Conservation (phyloP, 75 land plant species). For the Gnetum montanum region DNA sequence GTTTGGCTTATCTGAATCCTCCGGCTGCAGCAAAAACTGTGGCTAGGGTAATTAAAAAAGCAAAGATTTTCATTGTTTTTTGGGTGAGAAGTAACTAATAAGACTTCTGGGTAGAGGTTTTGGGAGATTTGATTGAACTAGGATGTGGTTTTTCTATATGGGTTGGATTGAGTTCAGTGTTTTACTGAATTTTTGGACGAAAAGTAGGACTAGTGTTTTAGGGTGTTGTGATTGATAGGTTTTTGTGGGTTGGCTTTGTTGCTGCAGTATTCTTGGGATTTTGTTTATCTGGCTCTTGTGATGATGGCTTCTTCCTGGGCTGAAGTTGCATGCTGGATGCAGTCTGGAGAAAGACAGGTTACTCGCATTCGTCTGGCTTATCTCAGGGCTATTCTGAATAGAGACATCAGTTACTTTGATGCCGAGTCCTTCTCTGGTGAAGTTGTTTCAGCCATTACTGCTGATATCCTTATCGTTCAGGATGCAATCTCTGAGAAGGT, state of each 20-base stretch:
- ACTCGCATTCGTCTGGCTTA: conserved; percentile 68
- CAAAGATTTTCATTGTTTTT: no score
- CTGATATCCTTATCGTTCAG: conserved; percentile 63
- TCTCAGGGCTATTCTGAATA: conserved; percentile 53
- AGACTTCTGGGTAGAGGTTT: no score
- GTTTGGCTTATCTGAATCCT: conserved; percentile 67
- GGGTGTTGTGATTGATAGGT: no score
- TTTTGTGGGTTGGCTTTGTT: not conserved
- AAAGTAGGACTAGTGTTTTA: no score
- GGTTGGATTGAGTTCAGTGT: no score
- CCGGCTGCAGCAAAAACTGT: conserved; percentile 59
- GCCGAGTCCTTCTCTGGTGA: conserved; percentile 60
- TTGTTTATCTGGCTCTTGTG: conserved; percentile 61
- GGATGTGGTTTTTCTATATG: no score
- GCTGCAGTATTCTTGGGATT: conserved; percentile 75
- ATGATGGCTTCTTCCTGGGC: conserved; percentile 77
- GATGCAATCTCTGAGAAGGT: conserved; percentile 91
- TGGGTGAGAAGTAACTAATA: no score
- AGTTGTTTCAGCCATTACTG: conserved; percentile 61
- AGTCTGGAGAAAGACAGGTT: conserved; percentile 84
- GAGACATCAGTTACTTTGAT: conserved; percentile 82
- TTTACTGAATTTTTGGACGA: no score
- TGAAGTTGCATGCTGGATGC: conserved; percentile 98
- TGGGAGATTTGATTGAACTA: no score
- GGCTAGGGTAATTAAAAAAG: no score